Conservation (phyloP, 306 rosid species). For the Senna siamea region DNA sequence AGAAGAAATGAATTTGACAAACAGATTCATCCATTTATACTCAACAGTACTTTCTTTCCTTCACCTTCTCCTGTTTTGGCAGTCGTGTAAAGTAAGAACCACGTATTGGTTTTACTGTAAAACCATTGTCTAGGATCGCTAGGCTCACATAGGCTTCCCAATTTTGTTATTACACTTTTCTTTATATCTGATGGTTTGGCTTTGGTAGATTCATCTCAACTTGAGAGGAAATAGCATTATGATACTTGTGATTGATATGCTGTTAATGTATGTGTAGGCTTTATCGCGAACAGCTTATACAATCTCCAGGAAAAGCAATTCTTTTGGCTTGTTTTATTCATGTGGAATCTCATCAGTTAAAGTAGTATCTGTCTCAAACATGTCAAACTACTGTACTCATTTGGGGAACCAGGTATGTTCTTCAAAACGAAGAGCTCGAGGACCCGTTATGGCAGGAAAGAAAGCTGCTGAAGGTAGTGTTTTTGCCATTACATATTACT, state of each 20-base stretch:
- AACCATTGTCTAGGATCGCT: neutral
- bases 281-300: slow-evolving; percentile 59
- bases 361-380: slow-evolving; percentile 47
- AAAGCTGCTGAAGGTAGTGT: slow-evolving; percentile 74
- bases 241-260: slow-evolving; percentile 27
- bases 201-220: neutral
- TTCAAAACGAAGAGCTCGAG: slow-evolving; percentile 85
- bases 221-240: too few species aligned
- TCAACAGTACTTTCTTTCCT: neutral
- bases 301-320: slow-evolving; percentile 54
- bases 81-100: neutral
- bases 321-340: slow-evolving; percentile 50
- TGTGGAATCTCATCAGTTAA: slow-evolving; percentile 57
- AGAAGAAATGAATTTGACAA: neutral
- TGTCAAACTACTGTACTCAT: slow-evolving; percentile 49
- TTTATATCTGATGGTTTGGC: slow-evolving; percentile 17
- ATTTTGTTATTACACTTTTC: neutral
- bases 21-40: neutral
- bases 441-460: slow-evolving; percentile 91
- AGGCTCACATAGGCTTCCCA: neutral
- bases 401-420: slow-evolving; percentile 53
- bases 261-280: slow-evolving; percentile 53
- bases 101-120: neutral
- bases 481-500: slow-evolving; percentile 24
- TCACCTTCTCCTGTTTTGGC: slow-evolving; percentile 12